A percentile compares a stretch with the other conserved stretches of the same genome.
Evolutionary conservation across 305 asterid species (phyloP).

Genomic region (Caryopteris hybrid): DNA sequence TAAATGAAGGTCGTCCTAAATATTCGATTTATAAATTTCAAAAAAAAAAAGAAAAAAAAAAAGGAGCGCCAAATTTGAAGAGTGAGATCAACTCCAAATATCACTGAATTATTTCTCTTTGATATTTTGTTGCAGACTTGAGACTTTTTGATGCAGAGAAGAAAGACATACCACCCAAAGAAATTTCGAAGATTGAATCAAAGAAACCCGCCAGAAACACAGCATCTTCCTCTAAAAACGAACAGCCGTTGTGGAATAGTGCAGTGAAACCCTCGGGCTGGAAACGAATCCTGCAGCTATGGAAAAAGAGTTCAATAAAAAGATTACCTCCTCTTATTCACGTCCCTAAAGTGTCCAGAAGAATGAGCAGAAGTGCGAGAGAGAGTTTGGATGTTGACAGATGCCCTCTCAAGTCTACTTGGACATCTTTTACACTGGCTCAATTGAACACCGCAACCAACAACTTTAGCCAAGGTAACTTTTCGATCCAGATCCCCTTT

Average conservation of each 20-base stretch:
- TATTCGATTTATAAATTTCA: no score
- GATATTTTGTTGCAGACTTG: neutral
- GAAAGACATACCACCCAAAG: neutral
- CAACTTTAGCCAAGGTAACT: conserved; percentile 48
- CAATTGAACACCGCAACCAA: conserved; percentile 40
- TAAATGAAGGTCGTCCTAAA: no score
- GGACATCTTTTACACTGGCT: conserved; percentile 43
- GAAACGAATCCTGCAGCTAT: conserved; percentile 10
- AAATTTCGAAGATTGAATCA: neutral
- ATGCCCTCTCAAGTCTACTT: conserved; percentile 25
- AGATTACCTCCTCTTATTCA: conserved; percentile 23
- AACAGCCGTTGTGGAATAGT: neutral
- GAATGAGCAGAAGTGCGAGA: conserved; percentile 27
- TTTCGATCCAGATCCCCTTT: neutral
- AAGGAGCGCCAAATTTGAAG: no score
- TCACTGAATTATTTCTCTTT: neutral
- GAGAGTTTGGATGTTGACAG: conserved; percentile 17
- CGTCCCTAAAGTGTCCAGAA: conserved; percentile 26
- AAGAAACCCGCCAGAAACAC: neutral
- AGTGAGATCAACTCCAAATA: no score
- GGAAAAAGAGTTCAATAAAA: conserved; percentile 19
- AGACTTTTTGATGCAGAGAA: neutral
- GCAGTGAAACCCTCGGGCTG: conserved; percentile 5
- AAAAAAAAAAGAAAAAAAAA: no score
- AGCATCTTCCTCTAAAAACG: neutral